These are phyloP conservation scores for Flaveria trinervia DNA, from an alignment of 129 eudicot species.

Conservation along the genomic window DNA sequence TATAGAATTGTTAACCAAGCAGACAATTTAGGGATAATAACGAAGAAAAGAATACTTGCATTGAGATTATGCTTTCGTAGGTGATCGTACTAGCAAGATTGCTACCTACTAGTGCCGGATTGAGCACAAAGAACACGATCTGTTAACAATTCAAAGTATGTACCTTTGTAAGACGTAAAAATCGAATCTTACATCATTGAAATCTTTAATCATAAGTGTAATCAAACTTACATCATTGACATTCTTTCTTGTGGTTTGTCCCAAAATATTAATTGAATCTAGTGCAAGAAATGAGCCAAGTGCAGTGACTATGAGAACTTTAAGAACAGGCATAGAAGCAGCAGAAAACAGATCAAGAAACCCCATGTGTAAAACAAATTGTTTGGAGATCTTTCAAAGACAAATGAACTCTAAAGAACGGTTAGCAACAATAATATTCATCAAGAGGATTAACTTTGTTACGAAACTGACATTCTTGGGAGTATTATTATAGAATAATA, in stretches of 20 bases:
- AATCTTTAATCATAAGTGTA: neutral
- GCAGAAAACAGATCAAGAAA: conserved; percentile 48
- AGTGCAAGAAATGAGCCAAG: conserved; percentile 56
- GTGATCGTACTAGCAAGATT: conserved; percentile 42
- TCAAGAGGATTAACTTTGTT: neutral
- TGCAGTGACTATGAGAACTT: conserved; percentile 47
- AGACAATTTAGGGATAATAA: neutral
- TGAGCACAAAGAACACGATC: conserved; percentile 47
- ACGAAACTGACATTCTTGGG: neutral
- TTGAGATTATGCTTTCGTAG: conserved; percentile 32
- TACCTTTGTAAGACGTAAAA: neutral
- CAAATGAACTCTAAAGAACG: neutral
- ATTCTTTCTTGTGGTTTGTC: conserved; percentile 45
- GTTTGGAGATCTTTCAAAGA: neutral
- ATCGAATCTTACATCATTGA: conserved; percentile 1
- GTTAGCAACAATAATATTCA: neutral
- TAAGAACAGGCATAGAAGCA: conserved; percentile 62
- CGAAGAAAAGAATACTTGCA: conserved; percentile 14
- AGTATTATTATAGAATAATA: neutral
- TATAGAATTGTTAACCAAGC: neutral
- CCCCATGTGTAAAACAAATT: conserved; percentile 31
- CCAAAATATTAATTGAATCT: conserved; percentile 51
- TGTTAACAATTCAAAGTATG: conserved; percentile 18
- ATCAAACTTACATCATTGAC: conserved; percentile 47
- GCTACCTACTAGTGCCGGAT: conserved; percentile 45